Base-by-base conservation (phyloP, 2,329 filamentous ascomycete genomes). In the Cladosporium cucumerinum region DNA sequence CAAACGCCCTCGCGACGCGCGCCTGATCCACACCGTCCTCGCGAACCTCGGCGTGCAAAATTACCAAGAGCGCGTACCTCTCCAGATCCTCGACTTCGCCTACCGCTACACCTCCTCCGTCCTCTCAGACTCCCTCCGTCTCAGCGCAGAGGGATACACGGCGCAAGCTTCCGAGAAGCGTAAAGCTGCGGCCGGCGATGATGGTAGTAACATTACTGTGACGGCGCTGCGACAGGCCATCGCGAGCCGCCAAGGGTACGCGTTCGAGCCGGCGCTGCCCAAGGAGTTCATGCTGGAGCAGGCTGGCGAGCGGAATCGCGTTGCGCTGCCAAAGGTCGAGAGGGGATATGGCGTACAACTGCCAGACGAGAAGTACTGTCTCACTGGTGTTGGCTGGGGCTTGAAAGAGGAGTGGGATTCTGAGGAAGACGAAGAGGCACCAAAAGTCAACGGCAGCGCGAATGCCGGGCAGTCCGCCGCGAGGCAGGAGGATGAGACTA, bases 11-110 rank as follows among this genome's bases (percentile, higher is more conserved):
- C 89, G 91, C 78, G 91, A 95, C 77, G 86, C 89, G 18, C 88
- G 91, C 72, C 87, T 92, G 16, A 86, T 95, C 72, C 91, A 94
- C 79, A 86, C 93, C 21, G 85, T 95, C 60, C 87, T 95, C 57
- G 89, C 88, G 23, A 89, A 89, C 8, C 89, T 93, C 72, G 91
- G 91, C 73, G 90, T 94, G 11, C 88, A 89, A 5, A 84, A 88
- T 48, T 95, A 92, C 82, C 91, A 94, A 76, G 86, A 90, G 76
- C 90, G 91, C 72, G 91, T 95, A 1, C 91, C 91, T 0, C 85
- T 94, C 0, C 87, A 93, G 65, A 87, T 95, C 57, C 87, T 95
- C 75, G 91, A 95, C 80, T 94, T 94, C 74, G 90, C 91, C 57
- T 95, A 95, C 83, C 87, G 91, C 43, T 91, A 93, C 82, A 91